Conservation (phyloP, 169 alveolate species). For the Theileria annulata region DNA sequence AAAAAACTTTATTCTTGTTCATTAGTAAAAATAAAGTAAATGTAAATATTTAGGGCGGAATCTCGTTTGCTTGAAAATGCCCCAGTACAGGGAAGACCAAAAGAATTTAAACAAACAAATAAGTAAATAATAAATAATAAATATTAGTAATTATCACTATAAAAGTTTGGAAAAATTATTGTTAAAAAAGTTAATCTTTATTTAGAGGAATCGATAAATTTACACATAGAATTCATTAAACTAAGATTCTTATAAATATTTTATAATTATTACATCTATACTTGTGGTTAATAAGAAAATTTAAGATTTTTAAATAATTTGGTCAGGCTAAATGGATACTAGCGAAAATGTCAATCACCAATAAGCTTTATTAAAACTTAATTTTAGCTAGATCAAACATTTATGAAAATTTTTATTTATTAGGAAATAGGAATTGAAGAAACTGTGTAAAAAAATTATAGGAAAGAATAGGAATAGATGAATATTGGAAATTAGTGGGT, state of each 20-base stretch:
- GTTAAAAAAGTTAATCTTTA: neutral
- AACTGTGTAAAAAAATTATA: neutral
- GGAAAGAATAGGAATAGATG: neutral
- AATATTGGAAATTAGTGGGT: neutral
- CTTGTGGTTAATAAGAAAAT: neutral
- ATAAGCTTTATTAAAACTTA: neutral
- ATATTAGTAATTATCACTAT: too few relatives aligned
- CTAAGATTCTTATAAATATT: neutral
- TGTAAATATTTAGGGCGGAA: slow-evolving; percentile 8
- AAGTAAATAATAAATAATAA: too few relatives aligned
- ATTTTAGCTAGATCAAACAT: neutral
- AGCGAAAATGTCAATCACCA: neutral
- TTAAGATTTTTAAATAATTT: neutral
- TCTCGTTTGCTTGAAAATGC: neutral
- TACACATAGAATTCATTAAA: neutral
- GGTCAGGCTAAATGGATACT: neutral
- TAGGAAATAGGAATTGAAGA: neutral
- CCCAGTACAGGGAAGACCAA: neutral
- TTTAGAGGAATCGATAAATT: neutral
- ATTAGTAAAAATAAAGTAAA: slow-evolving; percentile 1
- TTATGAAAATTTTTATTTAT: too few relatives aligned
- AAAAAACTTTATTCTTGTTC: slow-evolving; percentile 25
- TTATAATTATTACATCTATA: neutral
- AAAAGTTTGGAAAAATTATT: neutral
- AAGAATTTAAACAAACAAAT: neutral